Evolutionary conservation across 1,139 yeast genomes (phyloP).

Genomic region (Blastobotrys petasosporus): DNA sequence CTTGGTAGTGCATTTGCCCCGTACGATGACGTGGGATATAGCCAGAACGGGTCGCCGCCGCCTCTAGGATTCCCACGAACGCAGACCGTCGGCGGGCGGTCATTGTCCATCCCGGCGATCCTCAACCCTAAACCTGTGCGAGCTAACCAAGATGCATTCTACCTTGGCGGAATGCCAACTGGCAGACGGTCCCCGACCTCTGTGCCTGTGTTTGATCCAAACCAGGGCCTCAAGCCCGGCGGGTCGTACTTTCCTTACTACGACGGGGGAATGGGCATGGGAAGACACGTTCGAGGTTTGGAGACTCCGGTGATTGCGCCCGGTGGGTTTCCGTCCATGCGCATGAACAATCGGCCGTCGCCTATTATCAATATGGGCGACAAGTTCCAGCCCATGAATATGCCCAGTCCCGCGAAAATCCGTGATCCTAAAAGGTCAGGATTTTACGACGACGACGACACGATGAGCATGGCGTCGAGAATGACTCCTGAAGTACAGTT

Average conservation of each 20-base stretch:
- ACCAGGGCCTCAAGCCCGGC: background rate
- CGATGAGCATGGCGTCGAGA: conserved; percentile 4
- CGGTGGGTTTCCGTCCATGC: no score
- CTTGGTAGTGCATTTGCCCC: no score
- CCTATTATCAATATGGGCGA: background rate
- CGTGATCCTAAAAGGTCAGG: background rate
- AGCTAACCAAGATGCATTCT: conserved; percentile 1
- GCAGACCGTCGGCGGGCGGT: conserved; percentile 1
- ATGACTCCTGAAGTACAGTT: conserved; percentile 1
- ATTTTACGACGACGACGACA: background rate
- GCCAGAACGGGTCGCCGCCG: no score
- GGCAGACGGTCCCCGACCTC: background rate
- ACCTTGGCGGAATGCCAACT: background rate
- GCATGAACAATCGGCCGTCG: no score
- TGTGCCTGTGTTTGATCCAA: conserved; percentile 8
- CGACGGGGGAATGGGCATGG: conserved; percentile 1
- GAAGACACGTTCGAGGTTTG: background rate
- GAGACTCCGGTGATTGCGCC: no score
- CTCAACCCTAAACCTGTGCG: conserved; percentile 11
- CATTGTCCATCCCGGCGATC: conserved; percentile 13
- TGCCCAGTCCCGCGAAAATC: conserved; percentile 6
- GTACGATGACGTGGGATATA: no score
- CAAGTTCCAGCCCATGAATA: conserved; percentile 3
- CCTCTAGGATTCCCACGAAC: no score
- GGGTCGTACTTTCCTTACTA: conserved; percentile 6